These are phyloP conservation scores for Grigorovia humatica DNA, from an alignment of 805 yeast species.

Conservation along the genomic window DNA sequence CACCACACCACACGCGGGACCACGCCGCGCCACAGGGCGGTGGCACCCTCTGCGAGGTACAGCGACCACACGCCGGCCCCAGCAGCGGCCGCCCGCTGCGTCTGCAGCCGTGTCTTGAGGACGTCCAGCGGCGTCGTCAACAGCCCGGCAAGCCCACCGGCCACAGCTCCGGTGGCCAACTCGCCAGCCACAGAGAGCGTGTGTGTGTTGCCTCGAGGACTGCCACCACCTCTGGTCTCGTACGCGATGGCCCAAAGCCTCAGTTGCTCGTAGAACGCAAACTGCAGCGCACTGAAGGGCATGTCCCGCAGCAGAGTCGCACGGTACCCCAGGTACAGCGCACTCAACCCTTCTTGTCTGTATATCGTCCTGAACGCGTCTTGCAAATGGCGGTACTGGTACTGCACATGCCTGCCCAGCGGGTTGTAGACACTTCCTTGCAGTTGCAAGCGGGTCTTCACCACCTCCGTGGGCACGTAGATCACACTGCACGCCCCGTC, in stretches of 20 bases:
- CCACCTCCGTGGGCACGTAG: constrained; percentile 91
- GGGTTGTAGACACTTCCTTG: constrained; percentile 85
- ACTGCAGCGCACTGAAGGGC: constrained; percentile 92
- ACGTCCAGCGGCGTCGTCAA: constrained; percentile 89
- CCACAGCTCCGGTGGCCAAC: constrained; percentile 82
- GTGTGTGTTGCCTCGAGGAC: too few species aligned
- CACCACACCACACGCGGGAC: constrained; percentile 98
- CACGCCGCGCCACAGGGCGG: constrained; percentile 84
- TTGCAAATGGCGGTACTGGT: constrained; percentile 66
- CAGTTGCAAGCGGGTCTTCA: constrained; percentile 84
- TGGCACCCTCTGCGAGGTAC: constrained; percentile 60
- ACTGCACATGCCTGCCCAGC: constrained; percentile 39
- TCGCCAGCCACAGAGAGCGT: constrained; percentile 53
- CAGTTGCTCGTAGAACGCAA: constrained; percentile 87
- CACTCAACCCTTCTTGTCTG: constrained; percentile 57
- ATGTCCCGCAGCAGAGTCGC: constrained; percentile 88
- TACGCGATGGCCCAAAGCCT: constrained; percentile 46
- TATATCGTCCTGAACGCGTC: constrained; percentile 63
- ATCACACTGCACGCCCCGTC: constrained; percentile 81
- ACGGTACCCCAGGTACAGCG: constrained; percentile 84
- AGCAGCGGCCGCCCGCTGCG: constrained; percentile 58
- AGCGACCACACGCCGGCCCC: constrained; percentile 30
- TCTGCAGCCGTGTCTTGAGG: constrained; percentile 85
- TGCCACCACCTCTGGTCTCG: constrained; percentile 15
- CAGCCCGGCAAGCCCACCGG: constrained; percentile 87